Evolutionary conservation across 75 land plant species (phyloP).

Genomic region (Sequoia sempervirens): DNA sequence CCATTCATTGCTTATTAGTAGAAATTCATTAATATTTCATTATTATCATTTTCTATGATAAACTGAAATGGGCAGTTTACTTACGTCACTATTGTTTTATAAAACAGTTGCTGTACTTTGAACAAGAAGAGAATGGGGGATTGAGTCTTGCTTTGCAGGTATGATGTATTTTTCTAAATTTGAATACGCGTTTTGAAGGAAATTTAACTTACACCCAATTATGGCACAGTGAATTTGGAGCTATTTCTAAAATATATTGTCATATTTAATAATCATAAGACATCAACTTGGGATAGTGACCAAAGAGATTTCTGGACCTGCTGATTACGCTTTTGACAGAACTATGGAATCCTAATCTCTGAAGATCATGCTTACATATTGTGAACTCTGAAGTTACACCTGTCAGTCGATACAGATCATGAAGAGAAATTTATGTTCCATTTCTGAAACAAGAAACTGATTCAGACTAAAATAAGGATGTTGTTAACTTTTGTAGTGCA

Average conservation of each 20-base stretch:
- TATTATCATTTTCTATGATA: neutral
- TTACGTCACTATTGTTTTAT: constrained; percentile 4
- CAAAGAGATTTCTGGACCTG: neutral
- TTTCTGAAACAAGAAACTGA: neutral
- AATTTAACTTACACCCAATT: neutral
- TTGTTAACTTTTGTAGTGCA: neutral
- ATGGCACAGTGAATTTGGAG: neutral
- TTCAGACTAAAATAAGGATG: neutral
- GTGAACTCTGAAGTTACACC: neutral
- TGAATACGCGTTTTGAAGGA: neutral
- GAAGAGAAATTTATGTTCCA: neutral
- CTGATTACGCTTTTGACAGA: neutral
- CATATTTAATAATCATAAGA: neutral
- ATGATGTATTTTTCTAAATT: neutral
- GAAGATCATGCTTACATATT: neutral
- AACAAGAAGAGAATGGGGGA: constrained; percentile 85
- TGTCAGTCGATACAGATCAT: neutral
- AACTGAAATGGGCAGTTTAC: neutral
- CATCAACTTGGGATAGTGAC: neutral
- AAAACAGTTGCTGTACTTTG: constrained; percentile 86
- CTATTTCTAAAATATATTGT: neutral
- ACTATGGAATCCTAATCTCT: neutral
- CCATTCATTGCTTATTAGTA: neutral
- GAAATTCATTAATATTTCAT: neutral
- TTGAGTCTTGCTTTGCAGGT: constrained; percentile 92